Evolutionary conservation across 2,329 filamentous ascomycete species (phyloP).

Genomic region (Alternaria infectoria): DNA sequence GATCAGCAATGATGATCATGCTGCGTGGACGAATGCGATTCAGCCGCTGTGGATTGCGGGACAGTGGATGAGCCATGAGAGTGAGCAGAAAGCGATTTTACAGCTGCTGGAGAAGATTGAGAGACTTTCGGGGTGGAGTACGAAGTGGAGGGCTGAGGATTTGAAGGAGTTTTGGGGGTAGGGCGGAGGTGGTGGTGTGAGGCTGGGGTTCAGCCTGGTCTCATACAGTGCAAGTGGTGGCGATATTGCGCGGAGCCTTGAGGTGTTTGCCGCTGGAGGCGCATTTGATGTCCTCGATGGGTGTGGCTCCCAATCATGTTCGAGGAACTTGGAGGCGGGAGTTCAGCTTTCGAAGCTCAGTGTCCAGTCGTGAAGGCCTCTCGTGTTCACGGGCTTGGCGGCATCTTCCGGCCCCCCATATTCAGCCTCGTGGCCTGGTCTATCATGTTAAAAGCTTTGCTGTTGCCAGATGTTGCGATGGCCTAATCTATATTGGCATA

Average conservation of each 20-base stretch:
- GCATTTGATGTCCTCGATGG: background rate
- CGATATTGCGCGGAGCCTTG: background rate
- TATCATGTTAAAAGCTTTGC: background rate
- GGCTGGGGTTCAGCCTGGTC: background rate
- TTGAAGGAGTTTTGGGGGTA: slow-evolving; percentile 59
- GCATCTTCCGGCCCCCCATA: background rate
- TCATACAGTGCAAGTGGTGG: background rate
- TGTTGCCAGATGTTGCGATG: background rate
- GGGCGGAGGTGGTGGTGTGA: background rate
- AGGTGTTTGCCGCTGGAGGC: background rate
- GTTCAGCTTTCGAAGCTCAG: background rate
- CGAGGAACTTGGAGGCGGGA: background rate
- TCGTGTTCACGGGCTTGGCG: background rate
- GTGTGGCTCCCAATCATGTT: background rate
- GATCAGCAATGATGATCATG: slow-evolving; percentile 53
- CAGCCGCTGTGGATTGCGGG: slow-evolving; percentile 59
- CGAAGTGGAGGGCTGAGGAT: slow-evolving; percentile 61
- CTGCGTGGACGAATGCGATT: slow-evolving; percentile 54
- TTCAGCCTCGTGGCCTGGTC: background rate
- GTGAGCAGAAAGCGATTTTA: slow-evolving; percentile 55
- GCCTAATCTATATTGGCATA: background rate
- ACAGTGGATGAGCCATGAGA: slow-evolving; percentile 54
- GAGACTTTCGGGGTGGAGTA: slow-evolving; percentile 60
- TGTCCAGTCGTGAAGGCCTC: background rate
- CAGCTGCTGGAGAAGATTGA: slow-evolving; percentile 58